phyloP scores from a whole-genome alignment of 2,329 filamentous ascomycete genomes.

The Atkinsonella hypoxylon region DNA sequence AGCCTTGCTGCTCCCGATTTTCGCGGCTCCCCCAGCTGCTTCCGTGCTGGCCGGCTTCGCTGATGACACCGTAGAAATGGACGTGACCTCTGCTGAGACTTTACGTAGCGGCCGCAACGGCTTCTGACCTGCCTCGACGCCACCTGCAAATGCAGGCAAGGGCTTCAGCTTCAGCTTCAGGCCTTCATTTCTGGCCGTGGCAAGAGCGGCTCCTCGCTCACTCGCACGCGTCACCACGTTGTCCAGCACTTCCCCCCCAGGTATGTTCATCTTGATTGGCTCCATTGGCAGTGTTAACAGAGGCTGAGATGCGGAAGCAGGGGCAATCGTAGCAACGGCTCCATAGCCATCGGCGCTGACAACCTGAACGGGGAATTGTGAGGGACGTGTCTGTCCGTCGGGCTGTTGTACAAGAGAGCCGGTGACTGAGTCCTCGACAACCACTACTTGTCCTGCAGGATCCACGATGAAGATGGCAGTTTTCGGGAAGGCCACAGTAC shows the following conservation, averaged over 20 bases:
- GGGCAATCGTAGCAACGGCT: neutral
- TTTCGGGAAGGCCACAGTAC: conserved; percentile 11
- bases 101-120: conserved; percentile 1
- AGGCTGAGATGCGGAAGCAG: neutral
- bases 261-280: neutral
- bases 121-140: neutral
- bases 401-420: neutral
- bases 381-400: neutral
- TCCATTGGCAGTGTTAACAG: neutral
- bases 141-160: neutral
- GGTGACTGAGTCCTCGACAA: conserved; percentile 1
- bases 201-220: neutral
- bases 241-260: neutral
- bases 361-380: neutral
- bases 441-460: neutral
- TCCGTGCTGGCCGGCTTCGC: neutral
- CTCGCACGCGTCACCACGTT: neutral
- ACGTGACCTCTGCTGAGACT: neutral
- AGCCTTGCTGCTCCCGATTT: neutral
- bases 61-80: neutral
- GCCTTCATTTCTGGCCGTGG: neutral
- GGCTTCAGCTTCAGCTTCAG: no score
- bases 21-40: neutral
- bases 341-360: neutral
- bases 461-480: conserved; percentile 14